Base-by-base conservation (phyloP, 2,329 filamentous ascomycete genomes). In the Sporothrix brunneoviolacea region DNA sequence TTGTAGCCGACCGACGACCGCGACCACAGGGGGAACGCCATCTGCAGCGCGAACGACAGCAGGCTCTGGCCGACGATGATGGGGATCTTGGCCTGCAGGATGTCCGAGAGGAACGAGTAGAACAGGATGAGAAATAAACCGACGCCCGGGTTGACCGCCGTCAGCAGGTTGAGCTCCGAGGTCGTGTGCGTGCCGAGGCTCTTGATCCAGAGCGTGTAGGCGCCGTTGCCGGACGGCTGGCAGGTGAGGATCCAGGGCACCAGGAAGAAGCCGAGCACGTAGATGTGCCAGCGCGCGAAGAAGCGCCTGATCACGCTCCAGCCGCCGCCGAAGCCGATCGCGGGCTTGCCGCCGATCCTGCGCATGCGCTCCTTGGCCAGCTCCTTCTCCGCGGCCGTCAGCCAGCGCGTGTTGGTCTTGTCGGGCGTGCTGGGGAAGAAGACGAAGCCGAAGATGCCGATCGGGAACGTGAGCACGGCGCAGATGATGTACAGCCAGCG, bases 191-290 rank as follows among this genome's bases (percentile, higher is more conserved):
- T 45, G 39, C 18, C 22, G 5, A 81, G 58, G 48, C 71, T 76
- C 61, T 81, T 81, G 42, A 82, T 65, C 77, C 77, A 82, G 0
- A 82, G 67, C 3, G 80, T 60, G 53, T 76, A 81, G 0, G 70
- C 72, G 2, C 76, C 77, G 1, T 69, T 65, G 68, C 73, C 81
- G 42, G 80, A 71, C 15, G 71, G 72, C 56, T 68, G 70, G 33
- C 68, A 72, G 5, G 56, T 59, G 2, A 68, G 52, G 9, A 78
- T 63, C 3, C 58, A 55, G 32, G 60, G 61, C 12, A 70, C 41
- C 7, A 62, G 51, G 4, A 64, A 60, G 51, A 72, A 64, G 38
- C 64, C 68, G 10, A 68, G 67, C 0, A 62, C 60, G 15, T 65
- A 63, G 2, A 60, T 57, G 54, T 76, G 72, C 2, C 48, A 50